These are phyloP conservation scores for Zostera marina DNA, from an alignment of 116 monocot genomes.

Conservation along the genomic window DNA sequence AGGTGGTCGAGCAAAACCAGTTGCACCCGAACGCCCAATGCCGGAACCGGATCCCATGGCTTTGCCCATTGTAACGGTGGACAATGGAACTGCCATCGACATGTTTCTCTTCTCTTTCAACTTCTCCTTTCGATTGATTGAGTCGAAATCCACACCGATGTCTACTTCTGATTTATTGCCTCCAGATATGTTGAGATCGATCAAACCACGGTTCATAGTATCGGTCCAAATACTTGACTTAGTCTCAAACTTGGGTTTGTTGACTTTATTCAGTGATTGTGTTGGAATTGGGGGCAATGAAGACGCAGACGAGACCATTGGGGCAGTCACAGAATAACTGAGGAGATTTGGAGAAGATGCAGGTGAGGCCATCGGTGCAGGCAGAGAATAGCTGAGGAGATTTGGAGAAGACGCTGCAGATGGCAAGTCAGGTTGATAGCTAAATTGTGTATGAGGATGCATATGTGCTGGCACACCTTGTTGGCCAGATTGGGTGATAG, in stretches of 20 bases:
- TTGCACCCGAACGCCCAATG: conserved; percentile 33
- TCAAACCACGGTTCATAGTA: conserved; percentile 71
- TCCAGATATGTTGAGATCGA: conserved; percentile 89
- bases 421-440: not conserved
- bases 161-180: conserved; percentile 27
- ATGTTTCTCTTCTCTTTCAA: conserved; percentile 45
- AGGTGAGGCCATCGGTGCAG: conserved; percentile 4
- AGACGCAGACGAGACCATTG: conserved; percentile 5
- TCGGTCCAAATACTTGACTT: conserved; percentile 93
- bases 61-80: conserved; percentile 70
- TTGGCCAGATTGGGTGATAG: not conserved
- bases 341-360: conserved; percentile 8
- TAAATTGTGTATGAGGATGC: too few species aligned
- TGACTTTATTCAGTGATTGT: conserved; percentile 1
- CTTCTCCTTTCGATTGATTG: conserved; percentile 80
- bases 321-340: not conserved
- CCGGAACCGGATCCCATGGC: conserved; percentile 97
- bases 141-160: conserved; percentile 87
- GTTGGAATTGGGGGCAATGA: conserved; percentile 11
- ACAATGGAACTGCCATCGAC: conserved; percentile 21
- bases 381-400: conserved; percentile 1
- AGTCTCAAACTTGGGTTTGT: conserved; percentile 57
- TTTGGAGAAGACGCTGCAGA: conserved; percentile 5
- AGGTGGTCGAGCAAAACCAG: conserved; percentile 27
- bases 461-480: too few species aligned